Percentiles rank a stretch among this genome's conserved stretches.
phyloP scores from a whole-genome alignment of 1,284 basidiomycete genomes.

The Malassezia obtusa region DNA sequence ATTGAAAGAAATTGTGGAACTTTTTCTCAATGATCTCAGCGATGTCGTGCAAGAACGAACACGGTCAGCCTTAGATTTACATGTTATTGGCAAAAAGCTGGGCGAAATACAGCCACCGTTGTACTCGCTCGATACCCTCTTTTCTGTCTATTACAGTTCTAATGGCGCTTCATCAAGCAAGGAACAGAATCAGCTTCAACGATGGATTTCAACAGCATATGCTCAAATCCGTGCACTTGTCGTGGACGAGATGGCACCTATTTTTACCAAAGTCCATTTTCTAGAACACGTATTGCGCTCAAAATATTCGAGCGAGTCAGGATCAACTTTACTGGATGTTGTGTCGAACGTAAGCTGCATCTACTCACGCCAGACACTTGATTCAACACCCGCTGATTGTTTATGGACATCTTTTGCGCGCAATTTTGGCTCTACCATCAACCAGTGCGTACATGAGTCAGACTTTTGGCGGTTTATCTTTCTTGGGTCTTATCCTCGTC shows the following conservation, averaged over 20 bases:
- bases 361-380: not conserved
- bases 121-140: not conserved
- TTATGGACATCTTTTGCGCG: conserved; percentile 1
- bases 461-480: conserved; percentile 11
- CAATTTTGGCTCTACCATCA: not conserved
- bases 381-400: not conserved
- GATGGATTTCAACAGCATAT: not conserved
- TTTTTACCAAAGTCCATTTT: conserved; percentile 8
- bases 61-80: not conserved
- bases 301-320: not conserved
- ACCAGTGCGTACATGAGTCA: conserved; percentile 8
- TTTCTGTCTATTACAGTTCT: not conserved
- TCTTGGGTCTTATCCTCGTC: conserved; percentile 1
- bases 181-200: not conserved
- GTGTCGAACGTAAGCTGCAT: not conserved
- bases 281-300: conserved; percentile 7
- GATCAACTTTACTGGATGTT: not conserved
- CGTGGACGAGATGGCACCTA: conserved; percentile 11
- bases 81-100: conserved; percentile 4
- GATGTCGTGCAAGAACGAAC: conserved; percentile 9
- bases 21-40: conserved; percentile 4
- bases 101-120: conserved; percentile 7
- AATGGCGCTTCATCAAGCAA: not conserved
- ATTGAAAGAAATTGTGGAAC: not conserved
- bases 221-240: conserved; percentile 3